Percentiles rank a stretch among this genome's conserved stretches.
phyloP scores from a whole-genome alignment of 2,329 filamentous ascomycete species.

The Hypocrella siamensis region DNA sequence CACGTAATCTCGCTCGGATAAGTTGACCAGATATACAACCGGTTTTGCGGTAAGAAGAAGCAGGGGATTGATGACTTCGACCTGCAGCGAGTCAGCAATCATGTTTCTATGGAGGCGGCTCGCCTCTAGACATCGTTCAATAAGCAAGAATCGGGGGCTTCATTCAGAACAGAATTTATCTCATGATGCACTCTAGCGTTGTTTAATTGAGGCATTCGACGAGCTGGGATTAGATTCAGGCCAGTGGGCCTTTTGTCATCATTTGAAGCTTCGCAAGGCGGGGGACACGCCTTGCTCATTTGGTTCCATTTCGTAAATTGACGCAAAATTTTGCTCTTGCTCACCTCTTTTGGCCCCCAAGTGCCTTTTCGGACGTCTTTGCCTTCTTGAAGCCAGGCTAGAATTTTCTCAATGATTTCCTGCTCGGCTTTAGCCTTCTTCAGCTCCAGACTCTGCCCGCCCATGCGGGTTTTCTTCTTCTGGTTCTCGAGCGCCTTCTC shows the following conservation, averaged over 20 bases:
- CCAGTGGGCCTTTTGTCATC: slow-evolving; percentile 97
- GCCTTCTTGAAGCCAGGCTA: slow-evolving; percentile 68
- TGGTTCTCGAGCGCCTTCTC: slow-evolving; percentile 88
- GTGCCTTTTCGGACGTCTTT: slow-evolving; percentile 86
- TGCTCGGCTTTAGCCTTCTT: slow-evolving; percentile 95
- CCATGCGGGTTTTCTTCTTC: slow-evolving; percentile 86
- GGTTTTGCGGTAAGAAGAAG: slow-evolving; percentile 93
- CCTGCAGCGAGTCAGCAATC: slow-evolving; percentile 32
- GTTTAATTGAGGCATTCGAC: slow-evolving; percentile 71
- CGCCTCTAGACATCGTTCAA: slow-evolving; percentile 3
- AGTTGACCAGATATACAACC: slow-evolving; percentile 90
- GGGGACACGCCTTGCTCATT: neutral
- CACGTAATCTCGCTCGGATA: slow-evolving; percentile 93
- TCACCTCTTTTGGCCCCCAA: slow-evolving; percentile 92
- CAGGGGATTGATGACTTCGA: slow-evolving; percentile 94
- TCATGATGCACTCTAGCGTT: slow-evolving; percentile 72
- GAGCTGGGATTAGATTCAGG: slow-evolving; percentile 99
- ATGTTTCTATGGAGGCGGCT: neutral
- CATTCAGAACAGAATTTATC: slow-evolving; percentile 66
- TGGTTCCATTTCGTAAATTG: slow-evolving; percentile 6
- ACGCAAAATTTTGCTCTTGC: slow-evolving; percentile 17
- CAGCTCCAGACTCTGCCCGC: slow-evolving; percentile 90
- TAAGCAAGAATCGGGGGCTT: slow-evolving; percentile 6
- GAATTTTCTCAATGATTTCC: slow-evolving; percentile 79
- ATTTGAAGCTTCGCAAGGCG: slow-evolving; percentile 30